phyloP scores from a whole-genome alignment of 2,329 filamentous ascomycete species.

The Colletotrichum sp. region DNA sequence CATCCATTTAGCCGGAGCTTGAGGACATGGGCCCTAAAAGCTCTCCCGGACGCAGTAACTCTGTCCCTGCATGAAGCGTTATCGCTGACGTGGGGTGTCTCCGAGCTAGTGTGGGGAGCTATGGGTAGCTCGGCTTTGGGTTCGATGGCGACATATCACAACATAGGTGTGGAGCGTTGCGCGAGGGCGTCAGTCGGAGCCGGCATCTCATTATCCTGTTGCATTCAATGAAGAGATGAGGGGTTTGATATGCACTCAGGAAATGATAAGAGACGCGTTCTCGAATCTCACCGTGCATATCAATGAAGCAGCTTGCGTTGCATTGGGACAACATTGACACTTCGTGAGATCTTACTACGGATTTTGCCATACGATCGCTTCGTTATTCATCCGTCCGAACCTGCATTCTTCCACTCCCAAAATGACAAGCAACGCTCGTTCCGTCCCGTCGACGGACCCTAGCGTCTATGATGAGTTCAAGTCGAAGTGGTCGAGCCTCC shows the following conservation, averaged over 20 bases:
- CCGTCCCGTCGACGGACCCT: slow-evolving; percentile 34
- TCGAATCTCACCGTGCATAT: neutral
- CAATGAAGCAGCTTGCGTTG: accelerated
- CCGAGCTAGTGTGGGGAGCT: neutral
- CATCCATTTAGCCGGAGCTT: neutral
- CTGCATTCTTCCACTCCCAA: neutral
- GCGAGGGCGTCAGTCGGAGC: neutral
- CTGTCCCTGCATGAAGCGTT: neutral
- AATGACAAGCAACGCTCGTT: slow-evolving; percentile 19
- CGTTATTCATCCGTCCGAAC: neutral
- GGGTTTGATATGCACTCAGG: accelerated
- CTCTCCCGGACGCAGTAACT: neutral
- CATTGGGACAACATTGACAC: neutral
- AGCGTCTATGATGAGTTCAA: slow-evolving; percentile 41
- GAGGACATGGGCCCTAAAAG: neutral
- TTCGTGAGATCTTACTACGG: neutral
- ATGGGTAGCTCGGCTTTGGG: neutral
- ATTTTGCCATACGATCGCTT: neutral
- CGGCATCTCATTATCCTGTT: neutral
- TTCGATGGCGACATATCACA: slow-evolving; percentile 19
- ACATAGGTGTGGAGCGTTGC: neutral
- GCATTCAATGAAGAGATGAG: neutral
- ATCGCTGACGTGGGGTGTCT: neutral
- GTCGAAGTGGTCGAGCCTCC: slow-evolving; percentile 38
- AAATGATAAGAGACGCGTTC: neutral